Evolutionary conservation across 176 grass and related monocot genomes (phyloP), one percentile per base, ranked within the genome.

Genomic region (Cenchrus americanus): DNA sequence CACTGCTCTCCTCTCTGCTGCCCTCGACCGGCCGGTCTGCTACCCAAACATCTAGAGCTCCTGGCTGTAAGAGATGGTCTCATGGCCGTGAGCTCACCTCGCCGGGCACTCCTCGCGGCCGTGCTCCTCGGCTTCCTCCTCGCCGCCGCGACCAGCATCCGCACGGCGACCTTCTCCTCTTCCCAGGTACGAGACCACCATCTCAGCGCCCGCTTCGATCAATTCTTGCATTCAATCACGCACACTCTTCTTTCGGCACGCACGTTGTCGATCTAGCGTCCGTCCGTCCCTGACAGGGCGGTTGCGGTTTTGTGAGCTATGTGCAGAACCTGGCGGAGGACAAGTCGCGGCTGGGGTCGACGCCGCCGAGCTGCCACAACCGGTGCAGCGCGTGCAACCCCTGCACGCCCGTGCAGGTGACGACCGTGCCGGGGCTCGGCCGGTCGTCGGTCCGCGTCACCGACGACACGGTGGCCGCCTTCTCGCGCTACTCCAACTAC

Each of bases 311-410:
- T 53, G 6, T 66, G 66, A 43, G 77, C n/a, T 61, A 1, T 59
- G 11, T 44, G 37, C 57, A 92, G 82, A 87, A 71, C 82, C 76
- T 89, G n/a, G 52, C 59, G 85, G 93, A 94, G 74, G 93, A 94
- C 75, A 98, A 98, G 86, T 86, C 91, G 51, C 88, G 89, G 77
- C 78, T 98, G 83, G 96, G 96, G 14, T 98, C 96, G 53, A 95
- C 86, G 76, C 96, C 93, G 69, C 96, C 93, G 49, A 98, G 87
- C 83, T 99, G 96, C 88, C 93, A 68, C 77, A 95, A 90, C 87
- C 78, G 87, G 85, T 99, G 96, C 87, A 85, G 89, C 93, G 60
- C 70, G 37, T 99, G 96, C 96, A 92, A 85, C 85, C 96, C 96
- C 24, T 99, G 96, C 89, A 94, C 81, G 58, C 84, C 93, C 8